Base-by-base conservation (phyloP, 73 alveolate species). In the Stentor coeruleus region DNA sequence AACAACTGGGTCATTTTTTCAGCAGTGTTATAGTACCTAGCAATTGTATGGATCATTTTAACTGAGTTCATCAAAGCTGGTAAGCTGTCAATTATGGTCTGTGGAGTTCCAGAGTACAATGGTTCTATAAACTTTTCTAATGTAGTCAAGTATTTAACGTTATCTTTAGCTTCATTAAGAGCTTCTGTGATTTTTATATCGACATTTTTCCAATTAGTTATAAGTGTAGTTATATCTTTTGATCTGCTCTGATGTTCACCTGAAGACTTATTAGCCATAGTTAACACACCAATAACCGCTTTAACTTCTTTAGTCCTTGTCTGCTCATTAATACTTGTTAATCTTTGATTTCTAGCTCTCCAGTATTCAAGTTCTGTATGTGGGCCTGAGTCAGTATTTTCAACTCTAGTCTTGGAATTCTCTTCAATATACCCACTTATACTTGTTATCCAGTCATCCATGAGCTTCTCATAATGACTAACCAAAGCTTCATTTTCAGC, bases 91-190 rank as follows among this genome's bases (percentile, higher is more conserved):
- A 97, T 96, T 82, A 98, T 97, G 81, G 98, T 87, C 74, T 97
- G 97, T 3, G 99, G 99, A 55, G 99, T 97, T 76, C 99, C 99
- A 38, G 93, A 94, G 83, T 98, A 98, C 39, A 98, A 93, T 35
- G 99, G 99, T 85, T 97, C 99, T 59, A 98, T 95, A 94, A 97
- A 98, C 80, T 97, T 98, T 89, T 98, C 99, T 35, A 98, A 91
- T 58, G 99, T 98, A 28, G 99, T 91, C 59, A 98, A 92, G 88
- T 98, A 98, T 87, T 98, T 98, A 38, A 98, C 99, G 87, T 98
- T 98, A 86, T 98, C 99, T 91, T 97, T 97, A 38, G 99, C 99
- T 91, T 98, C 99, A 79, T 98, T 98, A 81, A 97, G 96, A 73
- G 98, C 98, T 73, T 96, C 99, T 42, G 99, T 96, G 81, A 96